Evolutionary conservation across 768 basidiomycete species (phyloP).

Genomic region (Cantharellus anzutake): DNA sequence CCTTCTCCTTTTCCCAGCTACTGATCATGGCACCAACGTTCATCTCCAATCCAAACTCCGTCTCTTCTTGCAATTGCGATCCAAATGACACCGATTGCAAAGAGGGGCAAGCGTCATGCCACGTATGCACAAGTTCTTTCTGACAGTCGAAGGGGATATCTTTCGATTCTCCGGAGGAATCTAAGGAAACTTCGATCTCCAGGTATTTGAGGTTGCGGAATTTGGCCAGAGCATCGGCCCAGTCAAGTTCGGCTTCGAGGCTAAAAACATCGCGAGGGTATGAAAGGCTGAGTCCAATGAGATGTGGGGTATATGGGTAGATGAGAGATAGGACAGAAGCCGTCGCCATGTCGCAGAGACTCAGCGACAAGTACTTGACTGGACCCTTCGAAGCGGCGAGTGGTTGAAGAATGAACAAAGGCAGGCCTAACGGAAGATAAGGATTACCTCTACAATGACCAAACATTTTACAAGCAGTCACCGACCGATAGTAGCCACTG

Average conservation of each 20-base stretch:
- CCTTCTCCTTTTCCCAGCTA: no score
- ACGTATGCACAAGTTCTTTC: background rate
- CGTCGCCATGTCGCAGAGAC: background rate
- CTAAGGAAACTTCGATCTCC: background rate
- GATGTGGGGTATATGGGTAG: background rate
- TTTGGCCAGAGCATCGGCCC: background rate
- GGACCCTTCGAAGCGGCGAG: background rate
- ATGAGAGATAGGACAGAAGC: background rate
- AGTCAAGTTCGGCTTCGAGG: background rate
- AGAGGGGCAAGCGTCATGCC: background rate
- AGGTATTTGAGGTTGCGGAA: background rate
- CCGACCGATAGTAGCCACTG: background rate
- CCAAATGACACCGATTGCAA: background rate
- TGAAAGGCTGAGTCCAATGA: background rate
- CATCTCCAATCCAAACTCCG: no score
- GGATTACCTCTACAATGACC: background rate
- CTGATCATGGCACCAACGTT: no score
- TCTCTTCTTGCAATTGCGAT: no score
- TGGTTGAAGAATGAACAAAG: background rate
- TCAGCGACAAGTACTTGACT: background rate
- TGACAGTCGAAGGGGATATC: background rate
- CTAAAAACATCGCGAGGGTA: background rate
- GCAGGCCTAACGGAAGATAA: background rate
- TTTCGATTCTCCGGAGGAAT: background rate
- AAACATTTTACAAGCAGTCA: background rate